Percentiles rank a stretch among this genome's conserved stretches.
phyloP scores from a whole-genome alignment of 2,329 filamentous ascomycete genomes.

The Orbilia brochopaga region DNA sequence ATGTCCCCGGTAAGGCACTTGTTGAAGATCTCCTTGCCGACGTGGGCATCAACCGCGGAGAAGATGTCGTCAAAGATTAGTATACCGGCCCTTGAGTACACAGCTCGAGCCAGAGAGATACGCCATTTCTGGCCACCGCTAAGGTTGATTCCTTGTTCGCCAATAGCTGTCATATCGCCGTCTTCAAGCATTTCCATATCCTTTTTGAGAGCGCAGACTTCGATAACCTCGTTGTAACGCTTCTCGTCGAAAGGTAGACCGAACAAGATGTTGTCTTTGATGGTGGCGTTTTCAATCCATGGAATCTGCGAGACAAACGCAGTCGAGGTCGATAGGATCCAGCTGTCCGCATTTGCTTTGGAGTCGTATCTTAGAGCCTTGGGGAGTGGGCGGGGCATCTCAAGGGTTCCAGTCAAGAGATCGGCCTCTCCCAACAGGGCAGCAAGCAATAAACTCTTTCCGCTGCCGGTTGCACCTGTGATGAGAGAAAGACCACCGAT shows the following conservation, averaged over 20 bases:
- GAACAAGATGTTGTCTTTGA: slow-evolving; percentile 79
- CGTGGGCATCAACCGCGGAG: slow-evolving; percentile 80
- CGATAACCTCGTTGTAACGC: slow-evolving; percentile 74
- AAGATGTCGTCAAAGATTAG: slow-evolving; percentile 84
- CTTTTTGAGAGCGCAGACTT: slow-evolving; percentile 74
- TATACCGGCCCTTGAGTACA: slow-evolving; percentile 79
- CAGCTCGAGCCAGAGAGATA: slow-evolving; percentile 76
- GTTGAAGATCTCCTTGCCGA: slow-evolving; percentile 79
- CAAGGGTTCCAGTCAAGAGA: slow-evolving; percentile 68
- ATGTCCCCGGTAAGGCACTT: slow-evolving; percentile 75
- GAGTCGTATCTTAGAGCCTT: slow-evolving; percentile 66
- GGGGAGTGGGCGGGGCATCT: slow-evolving; percentile 61
- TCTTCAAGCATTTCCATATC: slow-evolving; percentile 78
- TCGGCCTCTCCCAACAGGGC: slow-evolving; percentile 78
- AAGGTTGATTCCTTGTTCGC: slow-evolving; percentile 82
- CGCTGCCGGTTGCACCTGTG: slow-evolving; percentile 77
- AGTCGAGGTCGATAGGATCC: slow-evolving; percentile 72
- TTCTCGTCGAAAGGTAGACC: slow-evolving; percentile 71
- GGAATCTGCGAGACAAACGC: slow-evolving; percentile 81
- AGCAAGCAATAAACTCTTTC: slow-evolving; percentile 76
- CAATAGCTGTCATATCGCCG: slow-evolving; percentile 80
- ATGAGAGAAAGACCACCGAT: slow-evolving; percentile 71
- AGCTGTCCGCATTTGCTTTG: slow-evolving; percentile 67
- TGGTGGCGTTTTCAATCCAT: slow-evolving; percentile 82
- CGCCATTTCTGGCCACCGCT: slow-evolving; percentile 85